Evolutionary conservation across 2,329 filamentous ascomycete genomes (phyloP).

Genomic region (Fusarium oligoseptatum): DNA sequence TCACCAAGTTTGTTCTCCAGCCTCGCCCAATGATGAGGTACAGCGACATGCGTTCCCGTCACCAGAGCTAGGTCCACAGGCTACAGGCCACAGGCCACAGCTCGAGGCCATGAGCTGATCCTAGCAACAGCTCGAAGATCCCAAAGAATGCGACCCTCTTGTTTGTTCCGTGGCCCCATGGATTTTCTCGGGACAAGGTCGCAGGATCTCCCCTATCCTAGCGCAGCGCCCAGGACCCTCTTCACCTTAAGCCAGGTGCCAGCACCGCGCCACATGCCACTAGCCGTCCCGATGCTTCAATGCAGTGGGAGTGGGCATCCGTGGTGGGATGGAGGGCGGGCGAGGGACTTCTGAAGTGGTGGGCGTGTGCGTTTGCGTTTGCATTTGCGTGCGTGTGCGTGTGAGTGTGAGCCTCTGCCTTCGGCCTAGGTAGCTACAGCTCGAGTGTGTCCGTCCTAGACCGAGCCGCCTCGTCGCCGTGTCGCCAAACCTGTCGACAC

Average conservation of each 20-base stretch:
- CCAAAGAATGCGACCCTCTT: conserved; percentile 21
- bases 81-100: neutral
- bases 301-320: conserved; percentile 28
- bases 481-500: conserved; percentile 33
- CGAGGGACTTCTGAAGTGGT: conserved; percentile 44
- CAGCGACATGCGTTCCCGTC: neutral
- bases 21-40: neutral
- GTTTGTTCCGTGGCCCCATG: conserved; percentile 14
- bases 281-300: conserved; percentile 39
- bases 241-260: conserved; percentile 26
- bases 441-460: conserved; percentile 18
- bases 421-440: conserved; percentile 27
- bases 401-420: conserved; percentile 9
- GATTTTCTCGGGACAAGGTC: conserved; percentile 2
- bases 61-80: neutral
- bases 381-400: no score
- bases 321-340: conserved; percentile 15
- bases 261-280: conserved; percentile 35
- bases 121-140: neutral
- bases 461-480: conserved; percentile 27
- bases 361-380: conserved; percentile 13
- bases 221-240: conserved; percentile 8
- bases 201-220: conserved; percentile 14
- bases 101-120: neutral
- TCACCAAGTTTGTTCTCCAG: conserved; percentile 13